Base-by-base conservation (phyloP, 2,329 filamentous ascomycete genomes). In the Phialemonium atrogriseum region DNA sequence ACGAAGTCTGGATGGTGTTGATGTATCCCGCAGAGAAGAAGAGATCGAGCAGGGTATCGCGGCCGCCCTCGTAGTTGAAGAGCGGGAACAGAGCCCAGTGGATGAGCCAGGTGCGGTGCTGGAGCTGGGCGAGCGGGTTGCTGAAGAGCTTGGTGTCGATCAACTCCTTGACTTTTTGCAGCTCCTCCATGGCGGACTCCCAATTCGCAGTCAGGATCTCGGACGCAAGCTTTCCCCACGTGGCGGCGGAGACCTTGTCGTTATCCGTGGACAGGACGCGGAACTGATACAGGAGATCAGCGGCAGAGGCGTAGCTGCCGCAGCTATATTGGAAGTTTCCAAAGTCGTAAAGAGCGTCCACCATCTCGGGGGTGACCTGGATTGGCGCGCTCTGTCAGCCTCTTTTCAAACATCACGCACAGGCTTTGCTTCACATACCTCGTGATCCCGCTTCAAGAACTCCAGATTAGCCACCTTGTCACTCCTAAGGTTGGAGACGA, bases 391-490 rank as follows among this genome's bases (percentile, higher is more conserved):
- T n/a, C n/a, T n/a, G n/a, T n/a, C n/a, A n/a, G n/a, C n/a, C n/a
- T n/a, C 12, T 38, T 37, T 45, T 19, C 44, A 39, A 20, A 30
- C 10, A 17, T n/a, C n/a, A n/a, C n/a, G n/a, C n/a, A n/a, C n/a
- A n/a, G n/a, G n/a, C n/a, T n/a, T n/a, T 6, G 15, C n/a, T 21
- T 30, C 24, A 14, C 77, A 54, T 67, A 83, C 91, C 45, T 81
- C 84, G 62, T 98, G 89, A 52, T 91, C 83, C 64, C 94, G 91
- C 73, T 96, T 94, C 44, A 98, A 66, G 59, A 89, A 98, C 59
- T 89, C 86, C 80, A 98, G 81, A 70, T 98, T 98, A 64, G 89
- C 88, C 55, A 88, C 85, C 73, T 98, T 98, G 73, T 98, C 91
- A 58, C 84, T 91, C 49, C 91, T 74, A 53, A 98, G 71, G 55